Evolutionary conservation across 305 asterid species (phyloP).

Genomic region (Stenogyne calaminthoides): DNA sequence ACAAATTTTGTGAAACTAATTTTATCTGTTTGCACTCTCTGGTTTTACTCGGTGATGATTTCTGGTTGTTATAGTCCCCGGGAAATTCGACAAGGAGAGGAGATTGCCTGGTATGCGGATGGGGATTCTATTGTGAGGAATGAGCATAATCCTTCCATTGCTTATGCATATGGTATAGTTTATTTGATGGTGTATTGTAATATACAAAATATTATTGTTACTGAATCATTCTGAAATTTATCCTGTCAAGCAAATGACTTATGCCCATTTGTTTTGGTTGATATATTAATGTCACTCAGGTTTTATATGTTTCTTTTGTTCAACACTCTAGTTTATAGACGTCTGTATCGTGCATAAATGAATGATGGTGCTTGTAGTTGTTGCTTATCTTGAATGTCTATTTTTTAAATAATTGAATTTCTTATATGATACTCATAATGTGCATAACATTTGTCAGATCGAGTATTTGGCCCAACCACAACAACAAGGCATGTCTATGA

Average conservation of each 20-base stretch:
- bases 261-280: constrained; percentile 21
- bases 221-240: constrained; percentile 17
- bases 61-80: constrained; percentile 57
- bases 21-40: constrained; percentile 3
- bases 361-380: constrained; percentile 3
- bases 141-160: constrained; percentile 88
- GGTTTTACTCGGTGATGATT: background rate
- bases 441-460: constrained; percentile 56
- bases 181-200: constrained; percentile 28
- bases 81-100: constrained; percentile 98
- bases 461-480: constrained; percentile 99
- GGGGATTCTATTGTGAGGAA: constrained; percentile 96
- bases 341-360: constrained; percentile 4
- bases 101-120: constrained; percentile 99
- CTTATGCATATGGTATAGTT: constrained; percentile 89
- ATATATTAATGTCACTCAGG: constrained; percentile 13
- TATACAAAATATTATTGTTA: constrained; percentile 17
- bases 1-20: constrained; percentile 6
- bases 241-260: constrained; percentile 11
- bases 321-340: constrained; percentile 4
- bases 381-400: constrained; percentile 17
- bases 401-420: constrained; percentile 3
- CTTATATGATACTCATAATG: constrained; percentile 22
- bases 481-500: constrained; percentile 99
- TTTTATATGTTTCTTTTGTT: constrained; percentile 13